Conservation (phyloP, 108 stramenopile genomes). For the Seminavis robusta region DNA sequence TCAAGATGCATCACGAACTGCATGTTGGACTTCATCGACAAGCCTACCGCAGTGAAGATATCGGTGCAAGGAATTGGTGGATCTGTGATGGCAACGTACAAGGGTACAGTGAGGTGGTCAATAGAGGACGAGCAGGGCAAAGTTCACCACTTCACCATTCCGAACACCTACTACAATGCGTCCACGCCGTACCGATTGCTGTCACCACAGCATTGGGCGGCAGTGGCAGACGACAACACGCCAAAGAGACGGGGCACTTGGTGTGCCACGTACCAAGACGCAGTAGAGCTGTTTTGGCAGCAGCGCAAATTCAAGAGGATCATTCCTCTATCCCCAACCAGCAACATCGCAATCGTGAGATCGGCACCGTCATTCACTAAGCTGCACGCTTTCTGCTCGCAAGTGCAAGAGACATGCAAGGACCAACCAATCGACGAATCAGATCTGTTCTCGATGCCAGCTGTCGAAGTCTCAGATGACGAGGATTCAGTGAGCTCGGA, state of each 20-base stretch:
- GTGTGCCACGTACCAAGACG: not conserved
- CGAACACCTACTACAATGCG: not conserved
- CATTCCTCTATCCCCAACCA: not conserved
- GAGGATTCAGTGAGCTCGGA: too few species aligned
- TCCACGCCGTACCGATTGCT: conserved; percentile 4
- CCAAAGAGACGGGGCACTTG: too few species aligned
- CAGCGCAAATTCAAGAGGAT: not conserved
- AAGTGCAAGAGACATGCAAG: not conserved
- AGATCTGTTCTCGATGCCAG: not conserved
- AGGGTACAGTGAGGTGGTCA: conserved; percentile 10
- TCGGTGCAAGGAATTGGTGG: conserved; percentile 5
- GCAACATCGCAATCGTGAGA: conserved; percentile 1
- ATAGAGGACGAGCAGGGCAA: conserved; percentile 8
- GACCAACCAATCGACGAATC: too few species aligned
- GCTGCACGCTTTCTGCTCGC: not conserved
- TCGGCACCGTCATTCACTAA: not conserved
- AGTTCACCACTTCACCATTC: not conserved
- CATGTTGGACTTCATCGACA: not conserved
- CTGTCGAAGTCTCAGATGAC: too few species aligned
- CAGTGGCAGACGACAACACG: not conserved
- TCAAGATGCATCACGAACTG: conserved; percentile 2
- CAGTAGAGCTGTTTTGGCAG: not conserved
- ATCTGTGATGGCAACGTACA: too few species aligned
- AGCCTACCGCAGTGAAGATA: not conserved
- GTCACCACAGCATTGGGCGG: conserved; percentile 13